Evolutionary conservation across 805 yeast genomes (phyloP).

Genomic region (Candida taoyuanica): DNA sequence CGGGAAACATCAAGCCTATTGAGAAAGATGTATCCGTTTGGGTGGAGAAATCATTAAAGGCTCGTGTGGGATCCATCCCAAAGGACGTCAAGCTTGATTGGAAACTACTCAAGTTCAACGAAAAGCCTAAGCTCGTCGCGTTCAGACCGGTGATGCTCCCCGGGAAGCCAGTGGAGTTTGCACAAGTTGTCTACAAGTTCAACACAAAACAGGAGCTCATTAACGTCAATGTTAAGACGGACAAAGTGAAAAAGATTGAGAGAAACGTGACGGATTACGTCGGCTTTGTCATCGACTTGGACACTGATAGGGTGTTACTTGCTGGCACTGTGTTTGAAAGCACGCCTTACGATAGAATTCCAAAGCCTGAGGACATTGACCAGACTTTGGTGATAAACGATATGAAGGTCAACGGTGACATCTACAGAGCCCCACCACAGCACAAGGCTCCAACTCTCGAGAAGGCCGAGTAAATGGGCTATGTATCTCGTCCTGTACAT

Average conservation of each 20-base stretch:
- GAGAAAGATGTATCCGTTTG: conserved; percentile 49
- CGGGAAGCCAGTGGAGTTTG: conserved; percentile 46
- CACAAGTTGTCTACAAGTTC: conserved; percentile 60
- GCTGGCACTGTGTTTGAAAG: conserved; percentile 69
- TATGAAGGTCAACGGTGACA: conserved; percentile 32
- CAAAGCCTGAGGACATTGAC: conserved; percentile 29
- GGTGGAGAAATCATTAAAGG: conserved; percentile 54
- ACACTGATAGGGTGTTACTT: conserved; percentile 49
- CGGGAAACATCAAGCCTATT: conserved; percentile 43
- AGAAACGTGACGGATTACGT: conserved; percentile 57
- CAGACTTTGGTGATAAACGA: conserved; percentile 26
- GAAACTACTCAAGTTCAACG: conserved; percentile 68
- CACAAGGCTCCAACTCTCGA: conserved; percentile 7
- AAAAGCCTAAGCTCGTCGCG: conserved; percentile 66
- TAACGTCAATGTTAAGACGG: conserved; percentile 40
- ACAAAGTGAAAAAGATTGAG: conserved; percentile 41
- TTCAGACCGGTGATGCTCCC: conserved; percentile 65
- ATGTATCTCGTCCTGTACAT: too few species aligned
- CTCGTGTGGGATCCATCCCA: conserved; percentile 54
- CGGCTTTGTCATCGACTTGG: conserved; percentile 58
- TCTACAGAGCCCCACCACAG: conserved; percentile 28
- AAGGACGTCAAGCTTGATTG: conserved; percentile 57
- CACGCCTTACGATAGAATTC: conserved; percentile 36
- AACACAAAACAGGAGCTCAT: conserved; percentile 58
- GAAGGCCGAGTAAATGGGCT: too few species aligned